These are phyloP conservation scores for Podospora bellae-mahoneyi DNA, from an alignment of 495 filamentous ascomycete genomes.

Conservation along the genomic window DNA sequence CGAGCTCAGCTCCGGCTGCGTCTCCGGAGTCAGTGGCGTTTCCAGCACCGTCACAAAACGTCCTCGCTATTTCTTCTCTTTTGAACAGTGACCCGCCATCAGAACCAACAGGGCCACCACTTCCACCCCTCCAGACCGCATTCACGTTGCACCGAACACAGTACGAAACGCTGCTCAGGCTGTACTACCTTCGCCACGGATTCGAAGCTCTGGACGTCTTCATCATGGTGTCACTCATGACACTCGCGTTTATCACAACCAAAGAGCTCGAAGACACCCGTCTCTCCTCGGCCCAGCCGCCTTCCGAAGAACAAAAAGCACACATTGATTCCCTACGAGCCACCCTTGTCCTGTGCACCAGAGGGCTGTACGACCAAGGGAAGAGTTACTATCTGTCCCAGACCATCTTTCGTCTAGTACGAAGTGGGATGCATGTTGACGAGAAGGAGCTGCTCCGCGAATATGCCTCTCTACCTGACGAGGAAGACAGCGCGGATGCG, in stretches of 20 bases:
- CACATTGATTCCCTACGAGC: constrained; percentile 27
- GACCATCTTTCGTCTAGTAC: constrained; percentile 14
- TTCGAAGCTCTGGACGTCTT: constrained; percentile 36
- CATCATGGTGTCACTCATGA: constrained; percentile 32
- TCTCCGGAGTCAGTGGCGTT: not conserved
- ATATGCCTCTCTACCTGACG: not conserved
- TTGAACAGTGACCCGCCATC: constrained; percentile 3
- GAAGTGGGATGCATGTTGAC: not conserved
- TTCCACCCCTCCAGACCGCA: constrained; percentile 9
- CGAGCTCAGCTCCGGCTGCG: not conserved
- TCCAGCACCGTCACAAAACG: not conserved
- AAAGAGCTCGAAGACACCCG: constrained; percentile 20
- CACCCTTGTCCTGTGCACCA: constrained; percentile 36
- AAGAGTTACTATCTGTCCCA: constrained; percentile 32
- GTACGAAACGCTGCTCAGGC: constrained; percentile 36
- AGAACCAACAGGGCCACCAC: not conserved
- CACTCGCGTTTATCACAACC: constrained; percentile 28
- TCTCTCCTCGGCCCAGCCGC: not conserved
- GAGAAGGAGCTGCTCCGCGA: constrained; percentile 5
- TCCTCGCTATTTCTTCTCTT: constrained; percentile 1
- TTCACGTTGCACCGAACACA: constrained; percentile 24
- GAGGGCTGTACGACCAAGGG: constrained; percentile 37
- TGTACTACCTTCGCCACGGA: constrained; percentile 42
- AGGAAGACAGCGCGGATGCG: not conserved
- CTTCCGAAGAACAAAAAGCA: not conserved